Conservation (phyloP, 2,329 filamentous ascomycete genomes). For the Juglanconis juglandina region DNA sequence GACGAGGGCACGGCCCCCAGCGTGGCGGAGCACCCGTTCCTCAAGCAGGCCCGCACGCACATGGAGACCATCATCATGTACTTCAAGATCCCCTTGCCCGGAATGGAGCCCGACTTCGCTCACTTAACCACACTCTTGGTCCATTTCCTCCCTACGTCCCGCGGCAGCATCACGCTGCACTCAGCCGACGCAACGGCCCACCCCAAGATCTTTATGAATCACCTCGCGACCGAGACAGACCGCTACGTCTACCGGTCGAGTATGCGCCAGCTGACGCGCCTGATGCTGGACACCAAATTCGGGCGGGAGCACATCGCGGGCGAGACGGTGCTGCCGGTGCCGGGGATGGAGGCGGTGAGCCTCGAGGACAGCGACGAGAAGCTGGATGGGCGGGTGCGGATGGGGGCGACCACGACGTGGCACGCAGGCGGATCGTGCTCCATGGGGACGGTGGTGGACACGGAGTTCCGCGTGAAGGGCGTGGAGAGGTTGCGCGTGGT, state of each 20-base stretch:
- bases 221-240: slow-evolving; percentile 27
- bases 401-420: slow-evolving; percentile 22
- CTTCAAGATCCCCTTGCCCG: slow-evolving; percentile 11
- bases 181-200: slow-evolving; percentile 20
- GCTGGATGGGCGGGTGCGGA: slow-evolving; percentile 25
- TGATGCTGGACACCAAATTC: slow-evolving; percentile 21
- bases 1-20: slow-evolving; percentile 22
- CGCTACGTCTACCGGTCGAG: slow-evolving; percentile 27
- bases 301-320: slow-evolving; percentile 26
- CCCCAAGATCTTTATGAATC: slow-evolving; percentile 28
- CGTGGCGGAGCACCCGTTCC: slow-evolving; percentile 18
- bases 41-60: slow-evolving; percentile 21
- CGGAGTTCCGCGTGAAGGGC: slow-evolving; percentile 34
- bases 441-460: slow-evolving; percentile 32
- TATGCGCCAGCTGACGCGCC: slow-evolving; percentile 23
- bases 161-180: slow-evolving; percentile 25
- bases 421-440: slow-evolving; percentile 28
- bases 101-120: slow-evolving; percentile 20
- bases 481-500: slow-evolving; percentile 35
- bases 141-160: slow-evolving; percentile 25
- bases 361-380: slow-evolving; percentile 25
- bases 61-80: slow-evolving; percentile 26
- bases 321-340: slow-evolving; percentile 20
- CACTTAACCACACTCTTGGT: slow-evolving; percentile 22
- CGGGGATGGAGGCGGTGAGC: slow-evolving; percentile 21